These are phyloP conservation scores for Hyaloraphidium curvatum DNA, from an alignment of 192 early-diverging fungal species.

Conservation along the genomic window DNA sequence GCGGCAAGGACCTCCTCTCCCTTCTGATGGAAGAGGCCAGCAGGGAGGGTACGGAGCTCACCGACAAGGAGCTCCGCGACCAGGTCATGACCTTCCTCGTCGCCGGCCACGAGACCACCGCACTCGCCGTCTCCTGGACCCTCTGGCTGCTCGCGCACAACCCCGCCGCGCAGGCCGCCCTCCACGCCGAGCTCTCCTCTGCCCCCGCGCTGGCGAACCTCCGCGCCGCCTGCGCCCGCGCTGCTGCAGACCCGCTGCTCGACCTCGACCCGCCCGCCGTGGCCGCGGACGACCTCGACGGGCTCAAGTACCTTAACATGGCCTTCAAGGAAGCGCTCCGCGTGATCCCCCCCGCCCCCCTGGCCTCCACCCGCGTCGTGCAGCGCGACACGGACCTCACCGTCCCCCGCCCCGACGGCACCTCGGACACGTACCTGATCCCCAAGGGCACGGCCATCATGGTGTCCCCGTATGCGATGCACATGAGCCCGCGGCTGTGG, in stretches of 20 bases:
- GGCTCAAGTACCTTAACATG: slow-evolving; percentile 24
- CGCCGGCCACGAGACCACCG: slow-evolving; percentile 39
- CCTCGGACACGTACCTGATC: slow-evolving; percentile 20
- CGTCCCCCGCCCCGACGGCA: slow-evolving; percentile 1
- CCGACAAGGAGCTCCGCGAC: slow-evolving; percentile 22
- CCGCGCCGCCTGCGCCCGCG: slow-evolving; percentile 13
- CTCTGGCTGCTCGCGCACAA: slow-evolving; percentile 25
- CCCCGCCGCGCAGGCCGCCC: slow-evolving; percentile 17
- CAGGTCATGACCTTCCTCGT: slow-evolving; percentile 36
- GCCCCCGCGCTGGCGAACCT: slow-evolving; percentile 12
- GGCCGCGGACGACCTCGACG: slow-evolving; percentile 24
- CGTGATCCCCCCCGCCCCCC: slow-evolving; percentile 29
- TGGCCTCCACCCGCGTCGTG: slow-evolving; percentile 17
- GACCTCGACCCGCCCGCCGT: slow-evolving; percentile 12
- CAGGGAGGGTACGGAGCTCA: slow-evolving; percentile 14
- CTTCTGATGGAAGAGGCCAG: background rate
- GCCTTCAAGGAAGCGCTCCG: slow-evolving; percentile 30
- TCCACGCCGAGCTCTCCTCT: slow-evolving; percentile 25
- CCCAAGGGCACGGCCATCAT: slow-evolving; percentile 25
- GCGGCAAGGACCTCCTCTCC: background rate
- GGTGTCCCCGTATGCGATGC: slow-evolving; percentile 16
- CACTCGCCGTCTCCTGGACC: slow-evolving; percentile 23
- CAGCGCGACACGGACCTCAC: slow-evolving; percentile 14
- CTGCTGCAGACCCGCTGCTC: slow-evolving; percentile 11
- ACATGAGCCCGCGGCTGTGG: slow-evolving; percentile 20